A percentile compares a stretch with the other conserved stretches of the same genome.
Conservation (phyloP, 208 protist species). For the Crithidia thermophila region DNA sequence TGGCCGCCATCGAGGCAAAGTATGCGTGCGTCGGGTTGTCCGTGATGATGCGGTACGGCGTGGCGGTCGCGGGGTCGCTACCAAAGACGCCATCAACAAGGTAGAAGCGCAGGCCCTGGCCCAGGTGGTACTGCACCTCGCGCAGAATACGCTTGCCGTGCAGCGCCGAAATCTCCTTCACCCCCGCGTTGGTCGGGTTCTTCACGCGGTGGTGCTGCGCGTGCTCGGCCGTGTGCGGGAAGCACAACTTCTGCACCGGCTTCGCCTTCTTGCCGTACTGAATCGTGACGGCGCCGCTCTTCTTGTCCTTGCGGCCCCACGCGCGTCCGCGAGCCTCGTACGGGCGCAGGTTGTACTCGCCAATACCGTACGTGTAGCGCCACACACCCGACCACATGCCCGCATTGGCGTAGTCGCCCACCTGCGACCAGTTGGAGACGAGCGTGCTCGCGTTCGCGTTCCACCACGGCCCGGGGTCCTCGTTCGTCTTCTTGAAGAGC, state of each 20-base stretch:
- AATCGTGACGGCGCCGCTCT: constrained; percentile 63
- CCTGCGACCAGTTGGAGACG: constrained; percentile 84
- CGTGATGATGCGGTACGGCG: constrained; percentile 90
- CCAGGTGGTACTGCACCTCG: constrained; percentile 90
- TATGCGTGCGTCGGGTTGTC: constrained; percentile 91
- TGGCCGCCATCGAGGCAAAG: constrained; percentile 77
- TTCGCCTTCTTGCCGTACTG: constrained; percentile 41
- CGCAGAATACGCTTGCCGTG: constrained; percentile 88
- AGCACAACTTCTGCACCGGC: constrained; percentile 55
- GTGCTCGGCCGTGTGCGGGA: constrained; percentile 89
- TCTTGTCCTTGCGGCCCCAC: constrained; percentile 67
- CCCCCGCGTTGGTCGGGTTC: constrained; percentile 63
- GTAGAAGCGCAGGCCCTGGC: constrained; percentile 89
- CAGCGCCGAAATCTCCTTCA: constrained; percentile 60
- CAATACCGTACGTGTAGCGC: constrained; percentile 89
- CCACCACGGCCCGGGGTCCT: constrained; percentile 89
- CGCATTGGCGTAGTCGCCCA: constrained; percentile 89
- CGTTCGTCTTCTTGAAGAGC: constrained; percentile 87
- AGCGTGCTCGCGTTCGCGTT: constrained; percentile 88
- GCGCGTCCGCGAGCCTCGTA: constrained; percentile 72
- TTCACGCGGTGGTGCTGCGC: constrained; percentile 77
- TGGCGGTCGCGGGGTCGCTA: constrained; percentile 66
- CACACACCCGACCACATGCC: constrained; percentile 91
- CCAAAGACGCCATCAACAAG: constrained; percentile 88
- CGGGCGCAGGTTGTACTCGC: constrained; percentile 89